Conservation (phyloP, 2,329 filamentous ascomycete species). For the Bimuria novae-zelandiae region DNA sequence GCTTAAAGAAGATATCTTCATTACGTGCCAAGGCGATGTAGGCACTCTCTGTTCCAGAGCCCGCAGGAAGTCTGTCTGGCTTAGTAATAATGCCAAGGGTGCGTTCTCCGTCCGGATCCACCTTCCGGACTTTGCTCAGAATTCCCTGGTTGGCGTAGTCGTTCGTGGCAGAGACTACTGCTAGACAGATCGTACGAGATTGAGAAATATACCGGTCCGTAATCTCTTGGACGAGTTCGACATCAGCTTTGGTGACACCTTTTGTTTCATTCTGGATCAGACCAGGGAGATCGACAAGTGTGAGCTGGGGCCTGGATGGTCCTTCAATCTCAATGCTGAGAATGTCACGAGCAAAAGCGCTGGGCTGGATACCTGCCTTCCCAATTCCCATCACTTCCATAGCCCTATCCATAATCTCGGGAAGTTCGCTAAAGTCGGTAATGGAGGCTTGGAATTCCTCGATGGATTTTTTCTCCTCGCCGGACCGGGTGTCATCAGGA, state of each 20-base stretch:
- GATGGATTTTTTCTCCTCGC: background rate
- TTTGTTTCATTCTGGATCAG: slow-evolving; percentile 55
- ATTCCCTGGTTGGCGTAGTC: slow-evolving; percentile 48
- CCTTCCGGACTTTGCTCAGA: slow-evolving; percentile 41
- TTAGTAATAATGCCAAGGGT: slow-evolving; percentile 63
- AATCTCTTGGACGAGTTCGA: slow-evolving; percentile 53
- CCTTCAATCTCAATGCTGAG: background rate
- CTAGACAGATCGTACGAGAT: slow-evolving; percentile 49
- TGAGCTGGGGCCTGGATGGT: slow-evolving; percentile 8
- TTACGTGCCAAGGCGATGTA: slow-evolving; percentile 33
- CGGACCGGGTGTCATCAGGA: background rate
- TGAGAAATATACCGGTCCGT: slow-evolving; percentile 46
- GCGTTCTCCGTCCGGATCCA: slow-evolving; percentile 50
- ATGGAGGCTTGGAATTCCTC: background rate
- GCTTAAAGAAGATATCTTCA: slow-evolving; percentile 29
- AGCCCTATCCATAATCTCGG: slow-evolving; percentile 50
- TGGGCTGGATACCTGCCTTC: slow-evolving; percentile 17
- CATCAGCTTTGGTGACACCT: slow-evolving; percentile 52
- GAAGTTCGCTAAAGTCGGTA: slow-evolving; percentile 9
- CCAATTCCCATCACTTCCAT: slow-evolving; percentile 52
- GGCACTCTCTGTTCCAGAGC: slow-evolving; percentile 25
- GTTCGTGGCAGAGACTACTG: slow-evolving; percentile 49
- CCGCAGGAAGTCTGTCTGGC: slow-evolving; percentile 46
- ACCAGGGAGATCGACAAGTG: slow-evolving; percentile 56
- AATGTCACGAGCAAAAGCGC: background rate